Conservation (phyloP, 495 filamentous ascomycete species). For the Collariella sp. region DNA sequence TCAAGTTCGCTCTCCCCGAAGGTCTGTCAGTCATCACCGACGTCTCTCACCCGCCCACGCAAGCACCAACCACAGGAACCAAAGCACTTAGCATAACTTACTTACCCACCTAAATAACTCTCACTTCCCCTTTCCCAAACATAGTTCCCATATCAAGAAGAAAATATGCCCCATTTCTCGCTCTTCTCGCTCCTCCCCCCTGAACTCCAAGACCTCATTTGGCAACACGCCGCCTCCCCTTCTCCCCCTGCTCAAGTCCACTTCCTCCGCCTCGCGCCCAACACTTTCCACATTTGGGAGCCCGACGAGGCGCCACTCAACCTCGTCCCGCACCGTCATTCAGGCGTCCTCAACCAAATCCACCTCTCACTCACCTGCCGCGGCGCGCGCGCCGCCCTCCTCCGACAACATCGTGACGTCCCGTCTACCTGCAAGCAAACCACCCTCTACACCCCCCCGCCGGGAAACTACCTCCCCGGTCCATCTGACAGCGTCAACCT, state of each 20-base stretch:
- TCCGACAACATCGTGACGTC: neutral
- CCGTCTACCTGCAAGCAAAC: slow-evolving; percentile 8
- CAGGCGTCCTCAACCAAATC: slow-evolving; percentile 16
- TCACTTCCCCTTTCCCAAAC: too few relatives aligned
- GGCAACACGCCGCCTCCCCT: slow-evolving; percentile 15
- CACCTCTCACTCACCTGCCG: slow-evolving; percentile 17
- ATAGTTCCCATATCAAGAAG: too few relatives aligned
- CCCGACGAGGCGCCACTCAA: slow-evolving; percentile 12
- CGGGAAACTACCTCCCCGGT: neutral
- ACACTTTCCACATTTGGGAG: slow-evolving; percentile 36
- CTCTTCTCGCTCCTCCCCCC: slow-evolving; percentile 17
- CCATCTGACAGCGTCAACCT: neutral
- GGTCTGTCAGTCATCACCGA: too few relatives aligned
- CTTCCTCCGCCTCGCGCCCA: slow-evolving; percentile 39
- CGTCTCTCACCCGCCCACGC: too few relatives aligned
- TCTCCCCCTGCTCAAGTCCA: slow-evolving; percentile 13
- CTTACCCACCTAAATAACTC: too few relatives aligned
- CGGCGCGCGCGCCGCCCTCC: slow-evolving; percentile 16
- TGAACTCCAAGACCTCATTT: slow-evolving; percentile 22
- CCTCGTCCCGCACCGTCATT: slow-evolving; percentile 23
- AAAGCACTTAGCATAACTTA: too few relatives aligned
- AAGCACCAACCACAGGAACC: too few relatives aligned
- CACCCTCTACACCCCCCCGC: slow-evolving; percentile 5
- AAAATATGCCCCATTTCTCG: slow-evolving; percentile 2
- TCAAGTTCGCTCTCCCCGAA: too few relatives aligned